Base-by-base conservation (phyloP, 2,329 filamentous ascomycete genomes). In the Huntiella decipiens region DNA sequence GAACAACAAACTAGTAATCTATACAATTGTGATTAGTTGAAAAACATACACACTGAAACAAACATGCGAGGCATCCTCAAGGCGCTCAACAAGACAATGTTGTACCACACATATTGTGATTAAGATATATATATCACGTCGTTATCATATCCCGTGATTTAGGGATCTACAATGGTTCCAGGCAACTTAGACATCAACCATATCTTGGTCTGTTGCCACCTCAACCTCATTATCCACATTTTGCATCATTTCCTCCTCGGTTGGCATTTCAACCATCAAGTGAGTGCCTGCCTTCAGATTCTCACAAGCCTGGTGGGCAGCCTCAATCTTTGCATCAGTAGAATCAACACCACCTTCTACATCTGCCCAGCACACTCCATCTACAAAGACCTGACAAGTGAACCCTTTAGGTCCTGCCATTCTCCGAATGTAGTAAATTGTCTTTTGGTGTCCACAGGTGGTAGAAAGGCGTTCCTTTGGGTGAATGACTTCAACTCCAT, bases 361-460 rank as follows among this genome's bases (percentile, higher is more conserved):
- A 16, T 62, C 57, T 0, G 63, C 66, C 17, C 77, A 56, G 13
- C 63, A 53, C 45, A 63, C 55, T 0, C 60, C 65, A 1, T 66
- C 71, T 0, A 81, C 58, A 28, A 60, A 52, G 4, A 79, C 61
- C 39, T 56, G 60, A 54, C 74, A 79, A 7, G 61, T 58, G 15
- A 65, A 53, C 5, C 58, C 56, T 56, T 85, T 86, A 32, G 61
- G 57, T 0, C 84, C 69, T 66, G 46, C 68, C 60, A 1, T 46
- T 0, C 74, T 74, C 31, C 80, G 53, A 38, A 67, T 61, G 0
- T 79, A 77, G 6, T 92, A 60, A 48, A 75, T 66, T 56, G 45
- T 43, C 2, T 28, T 22, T 5, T 22, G 31, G 1, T 13, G 33
- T 3, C 43, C 43, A 3, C 43, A 38, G n/a, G 38, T 13, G 28